Conservation (phyloP, 306 rosid genomes). For the Canavalia gladiata region DNA sequence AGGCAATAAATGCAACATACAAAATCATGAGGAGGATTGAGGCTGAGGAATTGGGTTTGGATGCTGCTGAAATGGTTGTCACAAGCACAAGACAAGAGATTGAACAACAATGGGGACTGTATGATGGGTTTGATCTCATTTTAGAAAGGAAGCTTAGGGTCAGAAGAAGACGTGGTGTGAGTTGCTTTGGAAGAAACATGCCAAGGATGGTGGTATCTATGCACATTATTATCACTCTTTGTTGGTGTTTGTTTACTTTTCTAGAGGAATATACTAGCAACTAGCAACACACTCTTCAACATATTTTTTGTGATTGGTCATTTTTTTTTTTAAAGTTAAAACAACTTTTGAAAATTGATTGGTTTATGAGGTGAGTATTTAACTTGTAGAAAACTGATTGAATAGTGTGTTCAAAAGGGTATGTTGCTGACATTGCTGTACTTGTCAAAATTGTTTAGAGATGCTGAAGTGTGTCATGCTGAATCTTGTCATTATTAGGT, state of each 20-base stretch:
- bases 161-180: constrained; percentile 74
- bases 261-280: too few relatives aligned
- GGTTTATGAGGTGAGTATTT: too few relatives aligned
- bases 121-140: constrained; percentile 80
- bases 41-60: constrained; percentile 82
- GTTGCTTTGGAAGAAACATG: constrained; percentile 81
- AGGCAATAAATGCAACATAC: constrained; percentile 75
- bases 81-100: constrained; percentile 93
- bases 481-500: constrained; percentile 51
- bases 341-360: too few relatives aligned
- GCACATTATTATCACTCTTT: background rate
- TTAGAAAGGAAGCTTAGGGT: constrained; percentile 85
- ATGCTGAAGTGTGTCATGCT: constrained; percentile 11
- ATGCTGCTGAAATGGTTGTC: constrained; percentile 84
- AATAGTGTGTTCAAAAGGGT: too few relatives aligned
- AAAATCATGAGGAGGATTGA: constrained; percentile 77
- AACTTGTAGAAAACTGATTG: too few relatives aligned
- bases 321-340: too few relatives aligned
- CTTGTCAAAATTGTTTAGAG: constrained; percentile 3
- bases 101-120: constrained; percentile 89
- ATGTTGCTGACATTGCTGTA: too few relatives aligned
- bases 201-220: constrained; percentile 78
- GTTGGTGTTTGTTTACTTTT: too few relatives aligned
- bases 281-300: too few relatives aligned
- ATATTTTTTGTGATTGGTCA: too few relatives aligned